Base-by-base conservation (phyloP, 371 early-diverging fungal species). In the Chytridiales sp. region DNA sequence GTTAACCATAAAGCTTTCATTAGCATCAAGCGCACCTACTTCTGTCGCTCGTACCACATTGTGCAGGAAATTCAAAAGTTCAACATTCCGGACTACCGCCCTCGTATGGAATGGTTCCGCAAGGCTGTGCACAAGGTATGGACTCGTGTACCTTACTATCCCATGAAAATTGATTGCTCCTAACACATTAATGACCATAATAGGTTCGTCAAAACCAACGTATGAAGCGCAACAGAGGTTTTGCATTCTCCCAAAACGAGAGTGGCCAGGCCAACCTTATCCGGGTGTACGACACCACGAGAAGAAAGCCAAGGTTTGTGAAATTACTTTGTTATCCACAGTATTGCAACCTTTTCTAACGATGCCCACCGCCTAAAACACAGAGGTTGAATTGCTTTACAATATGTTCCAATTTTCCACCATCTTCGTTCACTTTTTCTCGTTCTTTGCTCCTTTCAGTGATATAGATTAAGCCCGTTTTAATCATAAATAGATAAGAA, bases 211-310 rank as follows among this genome's bases (percentile, higher is more conserved):
- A 89, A 66, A 88, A 92, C 55, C 97, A 98, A 69, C 84, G 97
- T 27, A 76, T 94, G 27, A 94, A 92, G 66, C 84, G 93, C 35
- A 93, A 85, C 54, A 86, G 98, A 31, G 98, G 98, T 32, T 98
- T 89, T 75, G 98, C 98, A 8, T 98, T 98, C 70, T 93, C 95
- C 40, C 97, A 98, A 72, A 94, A 86, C 73, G 98, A 98, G 64
- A 86, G 86, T 62, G 98, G 96, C 19, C 95, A 95, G 73, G 89
- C 91, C 32, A 86, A 92, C 62, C 75, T 98, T 47, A 93, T 97
- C 59, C 85, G 96, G 38, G 87, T 91, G 35, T 97, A 97, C 78
- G 97, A 97, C 78, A 97, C 98, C 40, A 97, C 98, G 1, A 73
- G 86, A 52, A 82, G 87, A 57, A 95, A 95, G 77, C 95, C 97